These are phyloP conservation scores for Pichia nanzhaoensis DNA, from an alignment of 805 yeast genomes.

Conservation along the genomic window DNA sequence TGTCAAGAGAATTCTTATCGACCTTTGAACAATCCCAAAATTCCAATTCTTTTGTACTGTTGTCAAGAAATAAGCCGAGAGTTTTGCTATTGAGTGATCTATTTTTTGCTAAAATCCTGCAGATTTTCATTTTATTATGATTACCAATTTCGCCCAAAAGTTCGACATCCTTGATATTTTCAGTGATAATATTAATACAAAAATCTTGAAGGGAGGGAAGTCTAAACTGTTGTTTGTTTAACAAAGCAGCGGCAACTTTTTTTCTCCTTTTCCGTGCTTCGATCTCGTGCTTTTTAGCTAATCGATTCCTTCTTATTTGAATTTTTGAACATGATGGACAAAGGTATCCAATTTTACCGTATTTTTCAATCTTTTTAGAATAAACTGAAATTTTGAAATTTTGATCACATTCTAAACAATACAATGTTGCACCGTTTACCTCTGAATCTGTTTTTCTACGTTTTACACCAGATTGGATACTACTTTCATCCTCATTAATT, in stretches of 20 bases:
- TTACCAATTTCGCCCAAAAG: constrained; percentile 75
- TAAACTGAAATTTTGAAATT: constrained; percentile 60
- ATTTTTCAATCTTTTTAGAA: constrained; percentile 42
- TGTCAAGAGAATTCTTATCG: constrained; percentile 53
- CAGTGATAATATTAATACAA: constrained; percentile 63
- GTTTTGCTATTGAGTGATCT: constrained; percentile 72
- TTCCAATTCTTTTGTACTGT: constrained; percentile 49
- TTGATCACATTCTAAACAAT: constrained; percentile 57
- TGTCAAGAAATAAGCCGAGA: constrained; percentile 62
- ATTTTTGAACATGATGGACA: constrained; percentile 57
- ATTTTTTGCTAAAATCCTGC: constrained; percentile 73
- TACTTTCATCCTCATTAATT: constrained; percentile 16
- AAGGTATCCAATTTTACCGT: constrained; percentile 52
- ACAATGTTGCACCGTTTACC: constrained; percentile 23
- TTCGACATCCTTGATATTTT: constrained; percentile 67
- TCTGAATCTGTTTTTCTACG: constrained; percentile 15
- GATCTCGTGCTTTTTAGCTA: constrained; percentile 45
- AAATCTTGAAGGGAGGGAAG: constrained; percentile 75
- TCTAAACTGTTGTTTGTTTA: constrained; percentile 59
- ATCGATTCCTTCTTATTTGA: constrained; percentile 36
- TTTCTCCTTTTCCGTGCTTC: constrained; percentile 69
- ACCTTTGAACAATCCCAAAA: constrained; percentile 92
- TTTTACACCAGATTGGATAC: neutral
- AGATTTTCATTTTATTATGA: constrained; percentile 61
- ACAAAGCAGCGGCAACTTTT: constrained; percentile 74